phyloP scores from a whole-genome alignment of 2,329 filamentous ascomycete species.

The Ramichloridium luteum region DNA sequence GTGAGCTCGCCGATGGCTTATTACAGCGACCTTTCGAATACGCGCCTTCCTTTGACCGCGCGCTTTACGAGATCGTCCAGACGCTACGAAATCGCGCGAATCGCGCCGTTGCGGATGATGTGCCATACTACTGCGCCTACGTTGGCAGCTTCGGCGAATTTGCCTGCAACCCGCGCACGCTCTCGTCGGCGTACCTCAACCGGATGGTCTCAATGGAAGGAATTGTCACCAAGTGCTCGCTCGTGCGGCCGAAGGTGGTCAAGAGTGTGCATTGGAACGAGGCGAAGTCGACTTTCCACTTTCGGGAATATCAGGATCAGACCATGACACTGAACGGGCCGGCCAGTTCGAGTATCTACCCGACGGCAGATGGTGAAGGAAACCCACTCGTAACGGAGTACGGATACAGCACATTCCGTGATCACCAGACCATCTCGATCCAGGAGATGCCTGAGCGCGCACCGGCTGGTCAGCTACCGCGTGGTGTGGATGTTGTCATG shows the following conservation, averaged over 20 bases:
- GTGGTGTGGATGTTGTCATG: conserved; percentile 89
- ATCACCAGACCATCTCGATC: conserved; percentile 95
- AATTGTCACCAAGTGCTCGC: conserved; percentile 89
- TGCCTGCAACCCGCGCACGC: conserved; percentile 83
- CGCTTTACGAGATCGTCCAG: conserved; percentile 77
- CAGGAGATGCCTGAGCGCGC: conserved; percentile 98
- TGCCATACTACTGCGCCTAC: conserved; percentile 89
- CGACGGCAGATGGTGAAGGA: conserved; percentile 82
- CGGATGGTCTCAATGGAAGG: conserved; percentile 95
- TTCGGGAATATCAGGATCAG: conserved; percentile 85
- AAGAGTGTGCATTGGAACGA: conserved; percentile 97
- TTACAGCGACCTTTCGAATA: conserved; percentile 82
- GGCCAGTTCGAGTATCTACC: conserved; percentile 84
- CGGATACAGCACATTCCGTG: conserved; percentile 86
- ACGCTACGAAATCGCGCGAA: conserved; percentile 64
- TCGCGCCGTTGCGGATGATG: conserved; percentile 64
- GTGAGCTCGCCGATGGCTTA: conserved; percentile 67
- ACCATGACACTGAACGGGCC: conserved; percentile 86
- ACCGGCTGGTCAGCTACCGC: conserved; percentile 85
- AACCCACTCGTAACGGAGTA: conserved; percentile 93
- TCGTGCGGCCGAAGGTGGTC: conserved; percentile 93
- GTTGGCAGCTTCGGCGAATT: conserved; percentile 91
- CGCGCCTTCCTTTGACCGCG: conserved; percentile 74
- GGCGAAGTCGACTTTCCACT: conserved; percentile 71
- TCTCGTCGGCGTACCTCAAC: conserved; percentile 82